phyloP scores from a whole-genome alignment of 768 basidiomycete species.

The Solioccasus polychromus region DNA sequence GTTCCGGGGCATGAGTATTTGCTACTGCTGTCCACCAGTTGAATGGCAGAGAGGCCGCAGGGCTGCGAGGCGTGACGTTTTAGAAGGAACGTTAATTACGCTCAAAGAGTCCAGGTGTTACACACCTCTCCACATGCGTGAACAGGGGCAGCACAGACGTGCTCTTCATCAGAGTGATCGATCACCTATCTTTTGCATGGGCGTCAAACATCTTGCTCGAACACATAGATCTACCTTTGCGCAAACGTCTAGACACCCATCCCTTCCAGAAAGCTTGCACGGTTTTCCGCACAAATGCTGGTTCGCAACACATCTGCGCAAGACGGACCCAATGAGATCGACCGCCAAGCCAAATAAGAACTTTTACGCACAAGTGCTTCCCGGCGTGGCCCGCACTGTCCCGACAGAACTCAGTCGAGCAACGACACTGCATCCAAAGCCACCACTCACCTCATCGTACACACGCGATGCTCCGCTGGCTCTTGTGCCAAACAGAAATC shows the following conservation, averaged over 20 bases:
- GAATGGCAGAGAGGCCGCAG: constrained; percentile 38
- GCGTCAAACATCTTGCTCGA: not conserved
- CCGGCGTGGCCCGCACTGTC: constrained; percentile 58
- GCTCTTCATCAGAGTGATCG: constrained; percentile 46
- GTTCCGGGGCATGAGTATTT: constrained; percentile 41
- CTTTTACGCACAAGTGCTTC: constrained; percentile 52
- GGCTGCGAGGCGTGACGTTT: constrained; percentile 29
- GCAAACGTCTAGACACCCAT: constrained; percentile 52
- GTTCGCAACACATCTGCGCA: constrained; percentile 48
- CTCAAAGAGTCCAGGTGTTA: not conserved
- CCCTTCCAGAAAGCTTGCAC: constrained; percentile 44
- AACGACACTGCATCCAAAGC: not conserved
- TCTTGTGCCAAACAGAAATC: constrained; percentile 35
- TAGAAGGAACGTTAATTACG: not conserved
- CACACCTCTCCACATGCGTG: constrained; percentile 57
- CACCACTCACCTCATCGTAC: constrained; percentile 46
- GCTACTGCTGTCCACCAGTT: constrained; percentile 26
- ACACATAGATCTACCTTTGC: constrained; percentile 54
- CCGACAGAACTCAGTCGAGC: not conserved
- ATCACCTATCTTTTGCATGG: constrained; percentile 34
- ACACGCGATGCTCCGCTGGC: constrained; percentile 32
- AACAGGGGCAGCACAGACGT: constrained; percentile 49
- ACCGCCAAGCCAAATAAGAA: too few species aligned
- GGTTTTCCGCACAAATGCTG: constrained; percentile 54
- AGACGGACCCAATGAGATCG: too few species aligned